Evolutionary conservation across 768 basidiomycete genomes (phyloP).

Genomic region (Steccherinum ochraceum): DNA sequence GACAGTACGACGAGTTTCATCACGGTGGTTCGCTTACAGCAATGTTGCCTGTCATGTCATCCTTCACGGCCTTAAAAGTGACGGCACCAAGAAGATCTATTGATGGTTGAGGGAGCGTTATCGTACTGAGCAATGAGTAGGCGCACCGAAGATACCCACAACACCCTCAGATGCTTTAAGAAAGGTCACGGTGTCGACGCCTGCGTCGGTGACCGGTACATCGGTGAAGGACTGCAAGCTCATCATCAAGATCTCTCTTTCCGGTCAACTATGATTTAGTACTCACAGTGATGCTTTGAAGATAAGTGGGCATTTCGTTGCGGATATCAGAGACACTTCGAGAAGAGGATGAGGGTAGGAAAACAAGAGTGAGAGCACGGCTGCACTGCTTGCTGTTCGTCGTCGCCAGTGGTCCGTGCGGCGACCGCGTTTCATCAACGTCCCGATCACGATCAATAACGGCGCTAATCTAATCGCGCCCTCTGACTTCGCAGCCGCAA

Average conservation of each 20-base stretch:
- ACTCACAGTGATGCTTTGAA: conserved; percentile 61
- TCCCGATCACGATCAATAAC: background rate
- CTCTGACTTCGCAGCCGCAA: no score
- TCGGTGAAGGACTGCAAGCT: conserved; percentile 79
- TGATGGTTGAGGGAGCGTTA: background rate
- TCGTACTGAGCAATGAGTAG: background rate
- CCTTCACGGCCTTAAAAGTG: conserved; percentile 79
- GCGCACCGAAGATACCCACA: conserved; percentile 83
- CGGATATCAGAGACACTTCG: background rate
- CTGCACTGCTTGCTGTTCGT: background rate
- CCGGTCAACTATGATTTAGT: no score
- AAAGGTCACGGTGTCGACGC: conserved; percentile 85
- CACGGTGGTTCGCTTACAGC: conserved; percentile 40
- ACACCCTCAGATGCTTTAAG: conserved; percentile 86
- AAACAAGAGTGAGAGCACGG: background rate
- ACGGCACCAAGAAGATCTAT: conserved; percentile 80
- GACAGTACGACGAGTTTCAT: background rate
- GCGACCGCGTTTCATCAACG: background rate
- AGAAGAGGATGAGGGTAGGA: background rate
- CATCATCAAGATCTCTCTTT: background rate
- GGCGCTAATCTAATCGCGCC: background rate
- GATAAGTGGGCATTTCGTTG: conserved; percentile 62
- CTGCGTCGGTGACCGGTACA: conserved; percentile 78
- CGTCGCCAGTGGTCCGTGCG: background rate
- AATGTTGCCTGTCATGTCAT: conserved; percentile 90